Evolutionary conservation across 202 grass and related monocot species (phyloP).

Genomic region (Hordeum pubiflorum): DNA sequence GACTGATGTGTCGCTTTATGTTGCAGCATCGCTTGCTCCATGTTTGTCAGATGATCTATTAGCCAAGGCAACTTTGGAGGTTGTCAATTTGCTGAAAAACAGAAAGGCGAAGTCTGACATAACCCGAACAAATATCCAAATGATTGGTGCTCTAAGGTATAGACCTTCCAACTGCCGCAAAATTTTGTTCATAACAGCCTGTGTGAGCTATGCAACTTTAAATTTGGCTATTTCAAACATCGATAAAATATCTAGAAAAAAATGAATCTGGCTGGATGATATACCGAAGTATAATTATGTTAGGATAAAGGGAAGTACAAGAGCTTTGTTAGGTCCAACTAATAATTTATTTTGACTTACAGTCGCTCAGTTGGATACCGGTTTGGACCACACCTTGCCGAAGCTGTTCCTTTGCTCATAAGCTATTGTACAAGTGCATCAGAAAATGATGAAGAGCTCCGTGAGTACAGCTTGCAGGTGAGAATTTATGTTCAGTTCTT

Average conservation of each 20-base stretch:
- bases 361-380: slow-evolving; percentile 96
- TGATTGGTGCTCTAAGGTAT: slow-evolving; percentile 98
- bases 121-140: slow-evolving; percentile 86
- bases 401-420: slow-evolving; percentile 85
- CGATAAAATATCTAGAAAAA: background rate
- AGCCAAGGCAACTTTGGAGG: slow-evolving; percentile 72
- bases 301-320: background rate
- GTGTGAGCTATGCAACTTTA: background rate
- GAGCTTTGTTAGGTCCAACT: background rate
- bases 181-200: background rate
- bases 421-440: slow-evolving; percentile 86
- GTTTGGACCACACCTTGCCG: slow-evolving; percentile 84
- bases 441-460: slow-evolving; percentile 94
- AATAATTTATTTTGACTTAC: slow-evolving; percentile 19
- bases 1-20: background rate
- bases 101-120: slow-evolving; percentile 69
- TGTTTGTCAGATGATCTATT: slow-evolving; percentile 86
- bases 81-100: slow-evolving; percentile 69
- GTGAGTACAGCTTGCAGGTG: slow-evolving; percentile 96
- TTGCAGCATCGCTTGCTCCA: slow-evolving; percentile 82
- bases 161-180: slow-evolving; percentile 1
- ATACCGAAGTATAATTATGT: background rate
- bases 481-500: background rate
- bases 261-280: background rate
- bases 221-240: background rate